A percentile compares a stretch with the other conserved stretches of the same genome.
Conservation (phyloP, 345 rosid species). For the Camelina laxa region DNA sequence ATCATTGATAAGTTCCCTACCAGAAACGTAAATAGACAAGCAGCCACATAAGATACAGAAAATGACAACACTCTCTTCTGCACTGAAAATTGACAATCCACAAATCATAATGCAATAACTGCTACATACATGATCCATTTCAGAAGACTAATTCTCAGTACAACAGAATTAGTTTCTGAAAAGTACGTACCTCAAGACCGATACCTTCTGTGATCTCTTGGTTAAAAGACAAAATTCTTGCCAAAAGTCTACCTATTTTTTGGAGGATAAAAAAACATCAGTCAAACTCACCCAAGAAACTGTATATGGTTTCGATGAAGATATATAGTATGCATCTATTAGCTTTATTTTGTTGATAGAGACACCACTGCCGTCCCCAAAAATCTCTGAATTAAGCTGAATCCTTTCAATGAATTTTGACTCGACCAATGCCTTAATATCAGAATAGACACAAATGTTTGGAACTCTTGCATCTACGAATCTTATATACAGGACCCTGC, state of each 20-base stretch:
- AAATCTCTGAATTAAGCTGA: background rate
- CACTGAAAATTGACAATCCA: constrained; percentile 2
- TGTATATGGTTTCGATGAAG: constrained; percentile 26
- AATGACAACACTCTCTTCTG: constrained; percentile 16
- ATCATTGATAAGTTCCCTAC: constrained; percentile 76
- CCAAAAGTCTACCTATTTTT: constrained; percentile 74
- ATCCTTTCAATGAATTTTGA: background rate
- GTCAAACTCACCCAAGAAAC: constrained; percentile 27
- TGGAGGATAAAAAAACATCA: constrained; percentile 27
- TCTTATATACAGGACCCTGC: background rate
- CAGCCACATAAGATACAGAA: constrained; percentile 18
- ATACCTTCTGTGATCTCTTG: constrained; percentile 80
- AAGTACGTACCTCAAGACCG: constrained; percentile 63
- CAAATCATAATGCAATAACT: constrained; percentile 13
- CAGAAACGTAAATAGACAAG: constrained; percentile 20
- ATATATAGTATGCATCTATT: constrained; percentile 6
- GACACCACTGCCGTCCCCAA: constrained; percentile 12
- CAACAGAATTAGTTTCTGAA: constrained; percentile 25
- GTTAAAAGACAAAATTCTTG: constrained; percentile 85
- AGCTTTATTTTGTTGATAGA: background rate
- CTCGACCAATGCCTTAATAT: constrained; percentile 2
- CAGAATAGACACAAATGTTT: constrained; percentile 19
- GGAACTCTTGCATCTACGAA: constrained; percentile 13
- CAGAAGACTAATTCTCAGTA: background rate
- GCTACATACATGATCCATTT: constrained; percentile 22